Percentiles rank a stretch among this genome's conserved stretches.
Evolutionary conservation across 176 grass and related monocot species (phyloP).

Genomic region (Oryza coarctata): DNA sequence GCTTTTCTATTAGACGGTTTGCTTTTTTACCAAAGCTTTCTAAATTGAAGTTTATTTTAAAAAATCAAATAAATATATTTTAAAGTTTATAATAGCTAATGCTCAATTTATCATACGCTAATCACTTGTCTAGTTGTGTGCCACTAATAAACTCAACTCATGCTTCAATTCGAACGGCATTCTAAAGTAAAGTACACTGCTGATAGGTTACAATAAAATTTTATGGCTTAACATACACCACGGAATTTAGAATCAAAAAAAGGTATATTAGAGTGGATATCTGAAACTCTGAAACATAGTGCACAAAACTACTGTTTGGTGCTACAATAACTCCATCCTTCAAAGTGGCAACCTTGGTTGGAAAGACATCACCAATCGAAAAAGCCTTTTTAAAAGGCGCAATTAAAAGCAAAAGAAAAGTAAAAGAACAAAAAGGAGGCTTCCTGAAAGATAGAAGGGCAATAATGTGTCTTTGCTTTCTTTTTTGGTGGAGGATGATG

Average conservation of each 20-base stretch:
- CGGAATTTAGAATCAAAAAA: not conserved
- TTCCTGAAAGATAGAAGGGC: slow-evolving; percentile 26
- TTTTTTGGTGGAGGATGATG: slow-evolving; percentile 26
- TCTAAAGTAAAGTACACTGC: not conserved
- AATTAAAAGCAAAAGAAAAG: slow-evolving; percentile 7
- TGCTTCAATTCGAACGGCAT: too few relatives aligned
- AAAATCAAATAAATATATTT: too few relatives aligned
- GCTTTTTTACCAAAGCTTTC: too few relatives aligned
- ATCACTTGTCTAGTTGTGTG: too few relatives aligned
- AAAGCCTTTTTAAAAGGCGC: not conserved
- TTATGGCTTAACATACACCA: not conserved
- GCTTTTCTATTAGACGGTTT: too few relatives aligned
- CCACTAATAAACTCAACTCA: too few relatives aligned
- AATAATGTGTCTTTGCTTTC: slow-evolving; percentile 23
- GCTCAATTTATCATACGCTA: too few relatives aligned
- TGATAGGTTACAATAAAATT: not conserved
- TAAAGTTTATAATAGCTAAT: too few relatives aligned
- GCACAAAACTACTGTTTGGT: slow-evolving; percentile 11
- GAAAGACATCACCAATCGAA: slow-evolving; percentile 23
- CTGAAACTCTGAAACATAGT: not conserved
- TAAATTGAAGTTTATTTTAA: too few relatives aligned
- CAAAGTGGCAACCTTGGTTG: slow-evolving; percentile 8
- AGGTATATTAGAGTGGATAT: not conserved
- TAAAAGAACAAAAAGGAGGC: not conserved
- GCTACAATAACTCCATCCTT: not conserved